Evolutionary conservation across 2,329 filamentous ascomycete genomes (phyloP), one percentile per base, ranked within the genome.

Genomic region (Triangularia verruculosa): DNA sequence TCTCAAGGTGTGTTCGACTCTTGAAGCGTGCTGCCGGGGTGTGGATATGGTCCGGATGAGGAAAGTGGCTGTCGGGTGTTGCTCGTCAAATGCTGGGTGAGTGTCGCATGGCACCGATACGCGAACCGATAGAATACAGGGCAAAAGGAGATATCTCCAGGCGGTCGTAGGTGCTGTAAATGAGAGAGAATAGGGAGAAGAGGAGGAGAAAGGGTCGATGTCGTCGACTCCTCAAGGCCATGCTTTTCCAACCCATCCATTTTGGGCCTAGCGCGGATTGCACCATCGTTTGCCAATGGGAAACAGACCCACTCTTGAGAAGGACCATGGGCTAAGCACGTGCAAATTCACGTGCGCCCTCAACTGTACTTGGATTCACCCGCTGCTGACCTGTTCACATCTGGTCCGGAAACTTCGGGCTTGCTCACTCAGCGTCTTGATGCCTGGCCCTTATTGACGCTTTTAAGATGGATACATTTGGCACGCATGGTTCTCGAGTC

Each of bases 191-290:
- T 27, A 22, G 17, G 8, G 28, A 55, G 58, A 32, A 57, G 61
- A 57, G 58, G 47, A 55, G 64, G 55, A 61, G 52, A 39, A 27
- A 27, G 62, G 28, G 53, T 65, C 39, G 61, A 64, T 55, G 65
- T 70, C 64, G 68, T 69, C 64, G 65, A 60, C 61, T 15, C 55
- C 61, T 20, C 30, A 51, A 53, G 64, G 60, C 58, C 59, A 61
- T 62, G 24, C 55, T 59, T 63, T 66, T 66, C 55, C 25, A 56
- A 22, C 1, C 61, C 28, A 57, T 54, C 66, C 58, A 52, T 15
- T 69, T 65, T 65, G 52, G 67, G 69, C 39, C 64, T 71, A 71
- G 70, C 66, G 67, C 59, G 61, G 65, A 72, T 72, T 69, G 69
- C 69, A 67, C 68, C 69, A 72, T 71, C 60, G 65, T 60, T 59